These are phyloP conservation scores for Fusarium pseudonygamai DNA, from an alignment of 2,329 filamentous ascomycete genomes.

Conservation along the genomic window DNA sequence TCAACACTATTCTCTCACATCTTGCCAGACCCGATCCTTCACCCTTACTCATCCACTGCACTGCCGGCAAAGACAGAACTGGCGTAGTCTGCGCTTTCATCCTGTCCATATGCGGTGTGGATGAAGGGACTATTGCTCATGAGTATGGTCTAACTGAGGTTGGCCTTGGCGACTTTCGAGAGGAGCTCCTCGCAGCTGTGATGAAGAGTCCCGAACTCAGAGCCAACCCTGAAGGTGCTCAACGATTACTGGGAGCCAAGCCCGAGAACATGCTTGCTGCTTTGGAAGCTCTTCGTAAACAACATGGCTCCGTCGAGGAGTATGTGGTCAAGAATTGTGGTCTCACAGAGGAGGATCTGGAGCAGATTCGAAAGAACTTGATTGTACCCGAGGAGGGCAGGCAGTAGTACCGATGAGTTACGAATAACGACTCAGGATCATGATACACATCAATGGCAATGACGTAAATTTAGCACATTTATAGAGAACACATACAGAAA, in stretches of 20 bases:
- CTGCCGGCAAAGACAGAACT: constrained; percentile 81
- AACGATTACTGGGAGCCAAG: constrained; percentile 57
- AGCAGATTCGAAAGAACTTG: constrained; percentile 61
- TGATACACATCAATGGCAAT: not conserved
- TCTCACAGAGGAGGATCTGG: constrained; percentile 64
- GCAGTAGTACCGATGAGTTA: not conserved
- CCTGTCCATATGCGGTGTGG: constrained; percentile 70
- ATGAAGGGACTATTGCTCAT: constrained; percentile 65
- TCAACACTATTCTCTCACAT: constrained; percentile 64
- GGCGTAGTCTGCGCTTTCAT: constrained; percentile 75
- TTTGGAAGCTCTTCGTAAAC: constrained; percentile 63
- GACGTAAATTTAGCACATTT: not conserved
- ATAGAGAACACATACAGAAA: not conserved
- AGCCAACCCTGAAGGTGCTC: constrained; percentile 56
- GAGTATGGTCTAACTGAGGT: constrained; percentile 76
- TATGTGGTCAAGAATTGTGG: constrained; percentile 70
- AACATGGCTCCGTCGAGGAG: constrained; percentile 70
- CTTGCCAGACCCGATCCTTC: constrained; percentile 55
- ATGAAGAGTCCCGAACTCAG: constrained; percentile 60
- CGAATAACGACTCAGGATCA: not conserved
- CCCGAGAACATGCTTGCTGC: constrained; percentile 60
- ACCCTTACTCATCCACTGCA: constrained; percentile 76
- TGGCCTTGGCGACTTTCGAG: constrained; percentile 65
- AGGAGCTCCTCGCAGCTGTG: constrained; percentile 60
- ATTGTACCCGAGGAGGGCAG: constrained; percentile 47